Evolutionary conservation across 306 rosid species (phyloP), one percentile per base, ranked within the genome.

Genomic region (Biancaea sappan): DNA sequence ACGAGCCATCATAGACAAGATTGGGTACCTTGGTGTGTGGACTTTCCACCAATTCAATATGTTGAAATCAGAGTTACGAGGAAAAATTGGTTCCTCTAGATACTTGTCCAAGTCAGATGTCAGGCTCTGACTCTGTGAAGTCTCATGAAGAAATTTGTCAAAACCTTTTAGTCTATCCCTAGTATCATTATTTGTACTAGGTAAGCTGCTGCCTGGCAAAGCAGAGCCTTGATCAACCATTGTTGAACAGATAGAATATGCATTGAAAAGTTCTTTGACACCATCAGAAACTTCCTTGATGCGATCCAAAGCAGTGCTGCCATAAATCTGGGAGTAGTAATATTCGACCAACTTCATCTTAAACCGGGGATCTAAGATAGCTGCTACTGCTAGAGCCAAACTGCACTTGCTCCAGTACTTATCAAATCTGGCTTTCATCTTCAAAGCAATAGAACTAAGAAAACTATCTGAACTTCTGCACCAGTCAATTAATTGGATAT

Each of bases 11-110:
- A 88, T 94, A 19, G 97, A 94, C 90, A 94, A 78, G 56, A 94
- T 90, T 5, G 99, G 97, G 79, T 94, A 94, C 85, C 97, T 90
- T 14, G 98, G 99, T n/a, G 84, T 88, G 88, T 95, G 98, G 64
- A 95, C 97, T 80, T 86, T 90, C 98, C 98, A 95, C 99, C 99
- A 90, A 75, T 95, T 95, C 74, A 95, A 76, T 66, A 95, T 78
- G 83, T 87, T 86, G 74, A 95, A 95, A 74, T 95, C 94, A 56
- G 93, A 80, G 76, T 82, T 86, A 12, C 97, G 93, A 13, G 99
- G 97, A 82, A 95, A 92, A 40, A 92, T 89, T 0, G 98, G 98
- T 81, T 95, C 99, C 84, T 92, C 96, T 69, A 94, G 69, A 78
- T 94, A 94, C 86, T 94, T 94, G 78, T 92, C 99, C 69, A 94